phyloP scores from a whole-genome alignment of 176 grass and related monocot genomes.

The Rhynchospora pubera region DNA sequence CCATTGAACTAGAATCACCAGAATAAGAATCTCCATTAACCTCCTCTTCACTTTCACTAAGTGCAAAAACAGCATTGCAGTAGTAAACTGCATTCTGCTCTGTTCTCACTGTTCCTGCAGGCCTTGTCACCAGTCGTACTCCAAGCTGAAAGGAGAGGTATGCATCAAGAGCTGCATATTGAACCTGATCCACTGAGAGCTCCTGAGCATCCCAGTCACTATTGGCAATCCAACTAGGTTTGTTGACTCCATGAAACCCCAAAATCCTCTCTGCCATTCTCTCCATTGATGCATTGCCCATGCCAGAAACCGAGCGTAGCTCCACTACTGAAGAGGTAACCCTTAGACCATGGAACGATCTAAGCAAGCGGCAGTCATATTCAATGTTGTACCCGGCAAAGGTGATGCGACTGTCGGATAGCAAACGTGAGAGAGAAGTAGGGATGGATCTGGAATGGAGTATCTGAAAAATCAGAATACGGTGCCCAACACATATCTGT shows the following conservation, averaged over 20 bases:
- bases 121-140: neutral
- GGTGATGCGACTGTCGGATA: slow-evolving; percentile 27
- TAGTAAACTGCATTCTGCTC: too few relatives aligned
- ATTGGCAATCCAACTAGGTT: slow-evolving; percentile 1
- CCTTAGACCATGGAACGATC: neutral
- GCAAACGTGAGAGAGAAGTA: neutral
- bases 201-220: slow-evolving; percentile 21
- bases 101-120: too few relatives aligned
- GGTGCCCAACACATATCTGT: slow-evolving; percentile 33
- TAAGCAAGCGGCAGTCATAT: slow-evolving; percentile 18
- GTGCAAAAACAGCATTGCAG: too few relatives aligned
- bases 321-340: neutral
- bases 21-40: too few relatives aligned
- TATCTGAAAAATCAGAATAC: slow-evolving; percentile 39
- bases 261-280: slow-evolving; percentile 21
- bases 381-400: slow-evolving; percentile 19
- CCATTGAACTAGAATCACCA: too few relatives aligned
- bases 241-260: slow-evolving; percentile 22
- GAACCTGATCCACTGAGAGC: slow-evolving; percentile 24
- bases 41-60: too few relatives aligned
- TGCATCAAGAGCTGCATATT: slow-evolving; percentile 34
- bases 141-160: slow-evolving; percentile 39
- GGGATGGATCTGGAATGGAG: neutral
- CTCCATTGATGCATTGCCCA: slow-evolving; percentile 38
- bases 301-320: neutral